phyloP scores from a whole-genome alignment of 1,139 yeast species.

The Wickerhamomyces sp. region DNA sequence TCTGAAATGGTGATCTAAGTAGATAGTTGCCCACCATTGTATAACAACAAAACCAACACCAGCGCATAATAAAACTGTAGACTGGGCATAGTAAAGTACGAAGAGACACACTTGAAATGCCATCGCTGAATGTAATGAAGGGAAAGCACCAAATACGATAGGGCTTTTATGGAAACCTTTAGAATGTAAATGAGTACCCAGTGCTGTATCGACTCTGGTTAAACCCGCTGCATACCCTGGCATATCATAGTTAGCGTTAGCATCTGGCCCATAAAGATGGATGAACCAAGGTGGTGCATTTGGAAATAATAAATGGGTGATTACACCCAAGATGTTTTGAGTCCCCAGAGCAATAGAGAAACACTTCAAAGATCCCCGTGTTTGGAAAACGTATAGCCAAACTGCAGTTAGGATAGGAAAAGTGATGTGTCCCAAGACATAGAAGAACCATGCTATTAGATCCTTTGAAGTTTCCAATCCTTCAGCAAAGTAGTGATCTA shows the following conservation, averaged over 20 bases:
- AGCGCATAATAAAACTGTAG: conserved; percentile 31
- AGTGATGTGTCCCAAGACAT: conserved; percentile 55
- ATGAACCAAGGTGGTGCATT: conserved; percentile 74
- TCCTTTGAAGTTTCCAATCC: conserved; percentile 39
- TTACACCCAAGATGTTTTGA: conserved; percentile 56
- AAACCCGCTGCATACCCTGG: conserved; percentile 71
- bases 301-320: conserved; percentile 57
- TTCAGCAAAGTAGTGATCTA: conserved; percentile 16
- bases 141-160: conserved; percentile 68
- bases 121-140: conserved; percentile 63
- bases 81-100: conserved; percentile 37
- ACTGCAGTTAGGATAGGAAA: conserved; percentile 61
- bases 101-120: conserved; percentile 50
- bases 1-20: conserved; percentile 69
- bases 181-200: conserved; percentile 59
- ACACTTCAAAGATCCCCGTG: conserved; percentile 53
- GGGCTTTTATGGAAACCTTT: conserved; percentile 65
- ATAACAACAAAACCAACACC: conserved; percentile 39
- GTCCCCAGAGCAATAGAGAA: conserved; percentile 51
- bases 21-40: conserved; percentile 77
- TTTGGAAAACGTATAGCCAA: conserved; percentile 62
- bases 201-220: conserved; percentile 55
- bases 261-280: conserved; percentile 52
- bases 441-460: conserved; percentile 53
- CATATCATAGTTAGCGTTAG: conserved; percentile 51